Conservation (phyloP, 2,329 filamentous ascomycete species). For the Microcera coccophila region DNA sequence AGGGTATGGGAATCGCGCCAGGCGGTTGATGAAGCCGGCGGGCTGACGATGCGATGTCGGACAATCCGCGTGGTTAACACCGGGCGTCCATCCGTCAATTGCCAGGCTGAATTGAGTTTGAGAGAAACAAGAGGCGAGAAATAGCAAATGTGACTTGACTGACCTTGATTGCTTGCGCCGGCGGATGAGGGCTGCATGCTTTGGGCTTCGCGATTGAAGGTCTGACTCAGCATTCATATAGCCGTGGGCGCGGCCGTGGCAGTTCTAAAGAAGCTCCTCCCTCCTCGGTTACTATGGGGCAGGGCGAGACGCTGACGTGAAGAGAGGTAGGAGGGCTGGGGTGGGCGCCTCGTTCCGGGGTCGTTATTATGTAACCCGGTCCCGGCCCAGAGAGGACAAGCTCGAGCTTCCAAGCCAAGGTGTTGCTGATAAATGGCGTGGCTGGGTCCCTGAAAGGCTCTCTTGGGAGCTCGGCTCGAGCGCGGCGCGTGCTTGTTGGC, state of each 20-base stretch:
- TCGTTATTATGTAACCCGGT: constrained; percentile 26
- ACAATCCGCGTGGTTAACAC: constrained; percentile 4
- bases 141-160: constrained; percentile 26
- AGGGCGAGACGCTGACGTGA: constrained; percentile 27
- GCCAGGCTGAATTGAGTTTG: constrained; percentile 1
- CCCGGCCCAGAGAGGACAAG: background rate
- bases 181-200: constrained; percentile 33
- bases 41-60: constrained; percentile 1
- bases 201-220: constrained; percentile 24
- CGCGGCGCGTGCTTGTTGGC: background rate
- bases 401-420: background rate
- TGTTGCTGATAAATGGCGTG: background rate
- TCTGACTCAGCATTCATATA: constrained; percentile 36
- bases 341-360: constrained; percentile 20
- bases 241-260: constrained; percentile 22
- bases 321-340: constrained; percentile 24
- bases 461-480: background rate
- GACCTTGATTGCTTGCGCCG: constrained; percentile 33
- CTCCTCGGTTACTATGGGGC: constrained; percentile 27
- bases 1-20: constrained; percentile 3
- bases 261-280: too few species aligned
- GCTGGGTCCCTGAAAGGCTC: background rate
- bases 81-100: too few species aligned
- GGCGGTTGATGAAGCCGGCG: constrained; percentile 9
- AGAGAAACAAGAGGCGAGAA: constrained; percentile 13